Base-by-base conservation (phyloP, 495 filamentous ascomycete genomes). In the Margaritispora aquatica region DNA sequence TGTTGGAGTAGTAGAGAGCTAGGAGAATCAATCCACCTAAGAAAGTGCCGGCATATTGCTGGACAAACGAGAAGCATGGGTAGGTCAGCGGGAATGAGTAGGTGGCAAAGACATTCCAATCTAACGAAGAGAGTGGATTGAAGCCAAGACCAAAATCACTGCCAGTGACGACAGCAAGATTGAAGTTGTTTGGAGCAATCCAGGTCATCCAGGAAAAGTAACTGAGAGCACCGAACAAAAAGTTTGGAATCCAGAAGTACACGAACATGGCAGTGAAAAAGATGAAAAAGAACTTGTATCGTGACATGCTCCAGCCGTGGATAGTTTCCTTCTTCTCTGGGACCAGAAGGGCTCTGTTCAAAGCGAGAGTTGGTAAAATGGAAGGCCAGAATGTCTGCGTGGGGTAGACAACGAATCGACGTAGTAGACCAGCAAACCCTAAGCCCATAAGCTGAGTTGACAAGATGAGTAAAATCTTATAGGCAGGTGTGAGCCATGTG, bases 201-300 rank as follows among this genome's bases (percentile, higher is more conserved):
- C 54, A 49, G n/a, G 54, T 57, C 41, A 57, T 57, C 54, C 54
- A 57, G 19, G 19, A 36, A 27, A 57, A 57, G 10, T 13, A 36
- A 26, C 4, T 26, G 1, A 41, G 54, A 24, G 54, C 41, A 1
- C 11, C 13, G 23, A 57, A 57, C n/a, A 57, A 20, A 21, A 19
- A 2, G 41, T 49, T 49, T 48, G 54, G 54, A n/a, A 57, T 29
- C 38, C 38, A 57, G 27, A 27, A 57, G 54, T 57, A 57, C 3
- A 23, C 11, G 23, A 57, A 19, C 17, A 57, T 24, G 23, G 26
- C n/a, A 15, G 17, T 13, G 15, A 20, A 20, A 26, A 22, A 15
- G 10, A 57, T 20, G 24, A 57, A 13, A 10, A 55, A 24, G 44
- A 49, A 57, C 22, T 27, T 47, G 19, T 29, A 57, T 24, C 54